Evolutionary conservation across 805 yeast species (phyloP).

Genomic region (Myxozyma nipponensis): DNA sequence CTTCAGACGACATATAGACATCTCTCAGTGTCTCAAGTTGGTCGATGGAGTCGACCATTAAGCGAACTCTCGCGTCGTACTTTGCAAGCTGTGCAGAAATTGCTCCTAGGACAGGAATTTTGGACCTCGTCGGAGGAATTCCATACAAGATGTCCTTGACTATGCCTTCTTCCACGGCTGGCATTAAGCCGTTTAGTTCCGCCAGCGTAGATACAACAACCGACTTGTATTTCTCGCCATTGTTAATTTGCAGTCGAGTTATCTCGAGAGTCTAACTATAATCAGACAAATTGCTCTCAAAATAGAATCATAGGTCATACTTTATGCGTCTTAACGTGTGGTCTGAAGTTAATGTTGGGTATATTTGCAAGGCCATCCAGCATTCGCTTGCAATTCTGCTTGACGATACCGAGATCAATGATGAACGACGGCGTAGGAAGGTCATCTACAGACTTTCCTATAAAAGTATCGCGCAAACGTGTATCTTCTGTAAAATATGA

Average conservation of each 20-base stretch:
- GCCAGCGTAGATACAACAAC: slow-evolving; percentile 65
- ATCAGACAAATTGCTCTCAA: neutral
- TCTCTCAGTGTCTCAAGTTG: slow-evolving; percentile 46
- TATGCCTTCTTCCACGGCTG: slow-evolving; percentile 41
- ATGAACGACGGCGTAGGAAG: slow-evolving; percentile 61
- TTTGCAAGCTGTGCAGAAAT: slow-evolving; percentile 37
- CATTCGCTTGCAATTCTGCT: slow-evolving; percentile 50
- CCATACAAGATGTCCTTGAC: slow-evolving; percentile 52
- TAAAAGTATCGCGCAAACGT: neutral
- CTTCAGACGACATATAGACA: slow-evolving; percentile 5
- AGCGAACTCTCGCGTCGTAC: slow-evolving; percentile 33
- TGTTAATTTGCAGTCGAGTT: slow-evolving; percentile 48
- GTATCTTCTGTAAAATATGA: neutral
- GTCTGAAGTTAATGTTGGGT: slow-evolving; percentile 49
- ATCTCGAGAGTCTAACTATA: slow-evolving; percentile 50
- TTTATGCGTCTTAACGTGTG: slow-evolving; percentile 76
- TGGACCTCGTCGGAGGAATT: slow-evolving; percentile 53
- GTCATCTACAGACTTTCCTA: slow-evolving; percentile 35
- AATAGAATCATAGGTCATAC: slow-evolving; percentile 21
- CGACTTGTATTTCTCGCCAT: slow-evolving; percentile 42
- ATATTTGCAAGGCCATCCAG: slow-evolving; percentile 43
- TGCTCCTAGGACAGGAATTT: slow-evolving; percentile 44
- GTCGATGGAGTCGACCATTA: slow-evolving; percentile 58
- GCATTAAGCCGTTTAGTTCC: slow-evolving; percentile 57
- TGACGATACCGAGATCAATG: slow-evolving; percentile 44